Conservation (phyloP, 1,139 yeast genomes). For the Ogataea hybrid region DNA sequence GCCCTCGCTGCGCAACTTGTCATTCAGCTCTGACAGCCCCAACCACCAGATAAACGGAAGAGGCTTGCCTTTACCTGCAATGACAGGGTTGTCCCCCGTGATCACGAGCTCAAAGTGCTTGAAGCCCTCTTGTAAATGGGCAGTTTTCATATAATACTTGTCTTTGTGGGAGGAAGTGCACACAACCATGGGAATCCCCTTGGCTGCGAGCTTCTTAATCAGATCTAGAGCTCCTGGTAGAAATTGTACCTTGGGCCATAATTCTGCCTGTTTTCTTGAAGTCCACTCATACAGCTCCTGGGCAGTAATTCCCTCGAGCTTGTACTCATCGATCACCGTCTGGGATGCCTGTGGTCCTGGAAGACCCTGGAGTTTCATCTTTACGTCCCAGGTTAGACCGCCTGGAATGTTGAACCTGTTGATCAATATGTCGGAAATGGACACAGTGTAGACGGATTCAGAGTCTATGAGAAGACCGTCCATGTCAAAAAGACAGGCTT, state of each 20-base stretch:
- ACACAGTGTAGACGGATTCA: slow-evolving; percentile 85
- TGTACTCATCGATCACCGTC: slow-evolving; percentile 63
- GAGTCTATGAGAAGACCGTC: slow-evolving; percentile 91
- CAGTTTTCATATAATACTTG: slow-evolving; percentile 68
- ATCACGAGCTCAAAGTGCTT: slow-evolving; percentile 65
- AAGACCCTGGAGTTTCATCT: slow-evolving; percentile 81
- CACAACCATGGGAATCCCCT: slow-evolving; percentile 73
- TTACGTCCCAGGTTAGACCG: slow-evolving; percentile 81
- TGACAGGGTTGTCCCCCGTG: slow-evolving; percentile 84
- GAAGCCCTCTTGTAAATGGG: slow-evolving; percentile 60
- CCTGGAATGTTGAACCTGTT: slow-evolving; percentile 66
- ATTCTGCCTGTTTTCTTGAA: slow-evolving; percentile 47
- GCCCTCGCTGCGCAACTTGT: slow-evolving; percentile 36
- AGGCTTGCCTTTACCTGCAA: slow-evolving; percentile 88
- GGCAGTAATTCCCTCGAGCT: slow-evolving; percentile 57
- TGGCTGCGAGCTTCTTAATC: slow-evolving; percentile 46
- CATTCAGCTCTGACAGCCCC: slow-evolving; percentile 70
- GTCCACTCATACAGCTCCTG: slow-evolving; percentile 57
- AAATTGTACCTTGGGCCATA: slow-evolving; percentile 64
- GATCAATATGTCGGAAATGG: slow-evolving; percentile 62
- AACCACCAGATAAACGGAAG: slow-evolving; percentile 88
- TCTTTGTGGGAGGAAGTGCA: slow-evolving; percentile 80
- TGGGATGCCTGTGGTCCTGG: slow-evolving; percentile 78
- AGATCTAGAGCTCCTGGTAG: slow-evolving; percentile 85
- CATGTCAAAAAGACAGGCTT: slow-evolving; percentile 95